These are phyloP conservation scores for Diplocarpon mali DNA, from an alignment of 2,329 filamentous ascomycete species.

Conservation along the genomic window DNA sequence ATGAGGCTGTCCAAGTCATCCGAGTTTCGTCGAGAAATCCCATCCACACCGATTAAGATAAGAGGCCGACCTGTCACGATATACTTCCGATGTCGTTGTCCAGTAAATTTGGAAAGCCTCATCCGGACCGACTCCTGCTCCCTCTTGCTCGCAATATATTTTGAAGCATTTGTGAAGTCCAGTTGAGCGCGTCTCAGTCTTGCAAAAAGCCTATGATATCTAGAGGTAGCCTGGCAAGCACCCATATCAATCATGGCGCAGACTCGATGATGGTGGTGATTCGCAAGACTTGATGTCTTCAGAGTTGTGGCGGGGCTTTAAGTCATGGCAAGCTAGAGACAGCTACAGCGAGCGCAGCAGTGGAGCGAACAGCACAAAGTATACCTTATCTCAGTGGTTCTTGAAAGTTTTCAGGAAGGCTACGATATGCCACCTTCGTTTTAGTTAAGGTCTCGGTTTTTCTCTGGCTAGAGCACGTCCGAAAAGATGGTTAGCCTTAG, in stretches of 20 bases:
- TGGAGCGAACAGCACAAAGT: slow-evolving; percentile 30
- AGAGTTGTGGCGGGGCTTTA: slow-evolving; percentile 13
- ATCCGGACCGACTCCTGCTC: slow-evolving; percentile 32
- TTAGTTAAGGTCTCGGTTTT: not conserved
- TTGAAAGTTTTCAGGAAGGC: slow-evolving; percentile 2
- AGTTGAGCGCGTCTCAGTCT: slow-evolving; percentile 50
- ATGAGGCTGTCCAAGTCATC: slow-evolving; percentile 58
- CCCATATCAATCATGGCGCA: slow-evolving; percentile 27
- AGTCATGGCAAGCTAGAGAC: slow-evolving; percentile 21
- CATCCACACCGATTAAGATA: slow-evolving; percentile 17
- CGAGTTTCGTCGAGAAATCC: slow-evolving; percentile 65
- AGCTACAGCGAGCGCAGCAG: slow-evolving; percentile 44
- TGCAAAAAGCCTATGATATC: slow-evolving; percentile 33
- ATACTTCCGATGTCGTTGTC: slow-evolving; percentile 15
- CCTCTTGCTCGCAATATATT: slow-evolving; percentile 20
- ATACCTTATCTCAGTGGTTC: not conserved
- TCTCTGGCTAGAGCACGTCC: not conserved
- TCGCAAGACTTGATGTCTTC: slow-evolving; percentile 14
- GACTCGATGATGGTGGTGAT: slow-evolving; percentile 22
- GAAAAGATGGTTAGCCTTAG: not conserved
- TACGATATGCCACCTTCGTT: not conserved
- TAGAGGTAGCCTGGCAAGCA: slow-evolving; percentile 44
- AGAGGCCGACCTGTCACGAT: slow-evolving; percentile 20
- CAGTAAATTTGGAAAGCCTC: slow-evolving; percentile 15
- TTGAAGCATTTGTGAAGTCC: slow-evolving; percentile 31